Evolutionary conservation across 2,329 filamentous ascomycete genomes (phyloP).

Genomic region (Beauveria pseudobassiana): DNA sequence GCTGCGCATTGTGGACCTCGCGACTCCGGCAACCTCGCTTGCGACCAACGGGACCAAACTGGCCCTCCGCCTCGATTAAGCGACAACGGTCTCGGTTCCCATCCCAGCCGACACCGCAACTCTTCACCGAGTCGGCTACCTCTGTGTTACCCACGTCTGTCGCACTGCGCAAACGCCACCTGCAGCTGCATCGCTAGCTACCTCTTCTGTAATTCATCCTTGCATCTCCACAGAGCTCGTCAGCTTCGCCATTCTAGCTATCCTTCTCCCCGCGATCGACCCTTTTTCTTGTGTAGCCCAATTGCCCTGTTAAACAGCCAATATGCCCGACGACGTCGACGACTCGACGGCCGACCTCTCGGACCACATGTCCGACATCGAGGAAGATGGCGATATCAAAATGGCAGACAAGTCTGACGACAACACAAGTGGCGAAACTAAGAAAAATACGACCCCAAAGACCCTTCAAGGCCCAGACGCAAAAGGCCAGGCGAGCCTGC

Average conservation of each 20-base stretch:
- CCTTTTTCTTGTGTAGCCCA: neutral
- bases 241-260: neutral
- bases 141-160: neutral
- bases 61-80: neutral
- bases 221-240: neutral
- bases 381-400: slow-evolving; percentile 48
- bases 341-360: slow-evolving; percentile 48
- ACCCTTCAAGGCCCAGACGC: slow-evolving; percentile 77
- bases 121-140: neutral
- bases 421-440: slow-evolving; percentile 45
- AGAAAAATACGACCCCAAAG: slow-evolving; percentile 77
- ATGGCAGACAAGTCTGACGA: slow-evolving; percentile 35
- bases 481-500: slow-evolving; percentile 96
- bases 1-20: neutral
- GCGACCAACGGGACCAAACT: neutral
- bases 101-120: neutral
- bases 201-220: neutral
- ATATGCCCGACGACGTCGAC: slow-evolving; percentile 49
- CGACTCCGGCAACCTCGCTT: neutral
- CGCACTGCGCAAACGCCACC: neutral
- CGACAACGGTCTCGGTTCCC: neutral
- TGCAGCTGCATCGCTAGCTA: neutral
- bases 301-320: slow-evolving; percentile 26
- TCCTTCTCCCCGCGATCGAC: neutral
- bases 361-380: slow-evolving; percentile 52